phyloP scores from a whole-genome alignment of 208 protist genomes.

The Jaenimonas drosophilae region DNA sequence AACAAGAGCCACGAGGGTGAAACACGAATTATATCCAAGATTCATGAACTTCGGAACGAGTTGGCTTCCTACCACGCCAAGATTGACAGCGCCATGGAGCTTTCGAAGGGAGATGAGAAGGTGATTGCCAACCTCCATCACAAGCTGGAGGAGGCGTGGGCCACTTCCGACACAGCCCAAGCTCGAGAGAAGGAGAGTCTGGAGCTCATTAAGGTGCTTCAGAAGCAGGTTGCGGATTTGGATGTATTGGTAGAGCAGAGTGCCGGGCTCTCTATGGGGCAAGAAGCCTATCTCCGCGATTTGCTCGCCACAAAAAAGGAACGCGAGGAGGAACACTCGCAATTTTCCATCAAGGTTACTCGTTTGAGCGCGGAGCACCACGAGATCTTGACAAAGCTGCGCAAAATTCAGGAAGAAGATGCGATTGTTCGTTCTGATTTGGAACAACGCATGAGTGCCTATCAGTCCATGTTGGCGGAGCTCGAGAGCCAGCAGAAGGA shows the following conservation, averaged over 20 bases:
- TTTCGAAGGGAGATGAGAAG: conserved; percentile 95
- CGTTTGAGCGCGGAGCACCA: conserved; percentile 65
- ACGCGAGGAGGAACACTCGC: conserved; percentile 83
- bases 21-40: conserved; percentile 92
- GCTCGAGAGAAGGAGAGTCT: conserved; percentile 94
- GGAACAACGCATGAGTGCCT: conserved; percentile 25
- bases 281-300: conserved; percentile 94
- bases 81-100: conserved; percentile 93
- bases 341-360: conserved; percentile 42
- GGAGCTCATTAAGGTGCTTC: conserved; percentile 91
- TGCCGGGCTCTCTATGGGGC: conserved; percentile 85
- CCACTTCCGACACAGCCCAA: conserved; percentile 95
- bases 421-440: conserved; percentile 18
- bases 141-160: conserved; percentile 97
- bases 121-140: conserved; percentile 89
- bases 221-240: conserved; percentile 92
- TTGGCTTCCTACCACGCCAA: conserved; percentile 93
- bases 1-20: conserved; percentile 97
- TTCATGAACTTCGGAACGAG: conserved; percentile 91
- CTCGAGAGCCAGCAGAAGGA: conserved; percentile 60
- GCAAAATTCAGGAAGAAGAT: conserved; percentile 8
- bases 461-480: conserved; percentile 46
- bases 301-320: conserved; percentile 89
- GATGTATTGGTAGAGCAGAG: conserved; percentile 91
- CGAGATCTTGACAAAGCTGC: conserved; percentile 5